phyloP scores from a whole-genome alignment of 2,329 filamentous ascomycete genomes.

The Lithohypha guttulata region DNA sequence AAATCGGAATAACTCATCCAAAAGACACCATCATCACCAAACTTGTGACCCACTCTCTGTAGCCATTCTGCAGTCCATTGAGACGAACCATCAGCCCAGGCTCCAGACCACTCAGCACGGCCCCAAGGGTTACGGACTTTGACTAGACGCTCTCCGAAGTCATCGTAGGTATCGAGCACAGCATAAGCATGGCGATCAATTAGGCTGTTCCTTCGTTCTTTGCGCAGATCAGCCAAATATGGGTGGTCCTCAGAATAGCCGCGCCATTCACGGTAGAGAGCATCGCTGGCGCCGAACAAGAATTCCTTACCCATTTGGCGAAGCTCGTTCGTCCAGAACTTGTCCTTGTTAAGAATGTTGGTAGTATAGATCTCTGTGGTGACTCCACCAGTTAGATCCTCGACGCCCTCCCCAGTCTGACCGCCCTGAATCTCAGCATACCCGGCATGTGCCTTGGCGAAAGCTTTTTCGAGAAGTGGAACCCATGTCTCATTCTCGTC shows the following conservation, averaged over 20 bases:
- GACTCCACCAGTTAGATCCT: constrained; percentile 46
- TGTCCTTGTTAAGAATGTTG: constrained; percentile 53
- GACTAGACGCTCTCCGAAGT: constrained; percentile 54
- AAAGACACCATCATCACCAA: constrained; percentile 63
- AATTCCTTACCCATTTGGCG: constrained; percentile 72
- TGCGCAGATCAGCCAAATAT: constrained; percentile 15
- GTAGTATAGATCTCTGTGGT: constrained; percentile 37
- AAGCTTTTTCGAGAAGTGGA: constrained; percentile 69
- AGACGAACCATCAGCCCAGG: constrained; percentile 73
- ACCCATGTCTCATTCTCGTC: constrained; percentile 76
- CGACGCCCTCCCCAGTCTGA: constrained; percentile 54
- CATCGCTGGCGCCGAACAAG: constrained; percentile 38
- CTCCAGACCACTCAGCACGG: constrained; percentile 66
- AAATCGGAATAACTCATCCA: constrained; percentile 52
- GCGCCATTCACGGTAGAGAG: constrained; percentile 24
- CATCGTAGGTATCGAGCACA: constrained; percentile 49
- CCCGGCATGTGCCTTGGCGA: constrained; percentile 74
- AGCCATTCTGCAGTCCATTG: constrained; percentile 78
- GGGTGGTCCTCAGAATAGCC: constrained; percentile 9
- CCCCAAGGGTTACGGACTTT: constrained; percentile 64
- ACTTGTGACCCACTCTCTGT: constrained; percentile 58
- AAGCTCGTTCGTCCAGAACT: constrained; percentile 74
- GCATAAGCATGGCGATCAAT: constrained; percentile 45
- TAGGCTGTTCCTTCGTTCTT: constrained; percentile 33
- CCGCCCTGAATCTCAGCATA: constrained; percentile 66